Evolutionary conservation across 2,329 filamentous ascomycete species (phyloP).

Genomic region (Coniochaeta pulveracea): DNA sequence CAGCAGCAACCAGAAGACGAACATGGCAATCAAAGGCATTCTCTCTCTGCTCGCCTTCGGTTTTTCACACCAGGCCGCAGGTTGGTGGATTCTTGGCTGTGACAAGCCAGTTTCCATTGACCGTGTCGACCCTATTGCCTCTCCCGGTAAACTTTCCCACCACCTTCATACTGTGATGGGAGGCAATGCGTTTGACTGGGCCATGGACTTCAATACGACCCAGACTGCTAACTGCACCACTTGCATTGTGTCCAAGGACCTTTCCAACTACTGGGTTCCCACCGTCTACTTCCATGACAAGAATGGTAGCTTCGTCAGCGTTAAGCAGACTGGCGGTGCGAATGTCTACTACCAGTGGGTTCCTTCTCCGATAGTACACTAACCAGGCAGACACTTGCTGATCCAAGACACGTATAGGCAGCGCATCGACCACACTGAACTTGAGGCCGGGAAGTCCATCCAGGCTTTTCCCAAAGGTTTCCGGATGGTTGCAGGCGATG

Average conservation of each 20-base stretch:
- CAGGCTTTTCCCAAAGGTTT: slow-evolving; percentile 50
- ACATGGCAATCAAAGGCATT: too few relatives aligned
- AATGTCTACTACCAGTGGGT: slow-evolving; percentile 38
- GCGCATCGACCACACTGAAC: slow-evolving; percentile 25
- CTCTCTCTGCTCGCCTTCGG: background rate
- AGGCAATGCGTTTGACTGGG: slow-evolving; percentile 47
- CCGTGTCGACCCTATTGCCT: slow-evolving; percentile 48
- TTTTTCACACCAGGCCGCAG: background rate
- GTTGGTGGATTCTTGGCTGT: slow-evolving; percentile 9
- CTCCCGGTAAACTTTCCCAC: slow-evolving; percentile 36
- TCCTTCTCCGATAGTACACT: background rate
- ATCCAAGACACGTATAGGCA: slow-evolving; percentile 15
- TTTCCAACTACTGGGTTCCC: slow-evolving; percentile 50
- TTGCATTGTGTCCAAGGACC: slow-evolving; percentile 49
- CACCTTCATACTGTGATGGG: slow-evolving; percentile 54
- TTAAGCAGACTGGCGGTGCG: slow-evolving; percentile 30
- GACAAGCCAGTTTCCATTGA: slow-evolving; percentile 16
- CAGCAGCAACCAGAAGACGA: too few relatives aligned
- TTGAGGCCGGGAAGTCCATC: slow-evolving; percentile 31
- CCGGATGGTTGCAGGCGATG: slow-evolving; percentile 54
- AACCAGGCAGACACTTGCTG: background rate
- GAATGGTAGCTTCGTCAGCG: slow-evolving; percentile 16
- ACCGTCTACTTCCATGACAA: slow-evolving; percentile 18
- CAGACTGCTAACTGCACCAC: slow-evolving; percentile 49
- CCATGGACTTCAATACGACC: slow-evolving; percentile 40